phyloP scores from a whole-genome alignment of 2,329 filamentous ascomycete genomes.

The Cladobotryum mycophilum region DNA sequence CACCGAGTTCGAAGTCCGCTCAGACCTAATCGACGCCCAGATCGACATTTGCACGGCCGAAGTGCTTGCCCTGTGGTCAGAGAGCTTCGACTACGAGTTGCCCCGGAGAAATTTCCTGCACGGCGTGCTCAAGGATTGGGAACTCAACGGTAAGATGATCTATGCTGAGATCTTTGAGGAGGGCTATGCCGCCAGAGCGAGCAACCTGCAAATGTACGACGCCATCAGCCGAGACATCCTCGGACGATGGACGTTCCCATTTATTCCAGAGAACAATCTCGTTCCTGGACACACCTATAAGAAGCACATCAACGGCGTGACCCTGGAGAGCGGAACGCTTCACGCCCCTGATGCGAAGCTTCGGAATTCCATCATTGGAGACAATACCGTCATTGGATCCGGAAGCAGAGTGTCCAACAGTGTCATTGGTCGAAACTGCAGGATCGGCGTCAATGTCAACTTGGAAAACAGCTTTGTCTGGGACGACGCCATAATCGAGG shows the following conservation, averaged over 20 bases:
- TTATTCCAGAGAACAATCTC: constrained; percentile 85
- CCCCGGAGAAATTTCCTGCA: constrained; percentile 84
- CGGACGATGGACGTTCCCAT: constrained; percentile 78
- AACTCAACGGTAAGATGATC: constrained; percentile 95
- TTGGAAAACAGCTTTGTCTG: constrained; percentile 81
- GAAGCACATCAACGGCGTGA: constrained; percentile 61
- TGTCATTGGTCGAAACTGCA: constrained; percentile 77
- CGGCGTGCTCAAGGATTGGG: constrained; percentile 92
- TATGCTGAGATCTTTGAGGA: constrained; percentile 80
- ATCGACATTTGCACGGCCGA: constrained; percentile 98
- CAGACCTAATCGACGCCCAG: constrained; percentile 86
- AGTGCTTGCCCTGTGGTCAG: constrained; percentile 89
- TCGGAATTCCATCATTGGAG: constrained; percentile 67
- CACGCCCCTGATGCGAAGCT: constrained; percentile 67
- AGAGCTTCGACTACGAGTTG: constrained; percentile 94
- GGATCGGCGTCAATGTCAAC: constrained; percentile 76
- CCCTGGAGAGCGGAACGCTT: constrained; percentile 72
- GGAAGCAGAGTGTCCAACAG: constrained; percentile 65
- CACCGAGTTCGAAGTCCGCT: constrained; percentile 71
- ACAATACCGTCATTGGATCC: constrained; percentile 67
- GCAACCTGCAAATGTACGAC: constrained; percentile 84
- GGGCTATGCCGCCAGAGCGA: constrained; percentile 80
- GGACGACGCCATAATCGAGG: constrained; percentile 74
- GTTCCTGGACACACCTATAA: constrained; percentile 71
- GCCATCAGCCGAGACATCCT: constrained; percentile 83